phyloP scores from a whole-genome alignment of 108 stramenopile species.

The Schizochytrium sp. region DNA sequence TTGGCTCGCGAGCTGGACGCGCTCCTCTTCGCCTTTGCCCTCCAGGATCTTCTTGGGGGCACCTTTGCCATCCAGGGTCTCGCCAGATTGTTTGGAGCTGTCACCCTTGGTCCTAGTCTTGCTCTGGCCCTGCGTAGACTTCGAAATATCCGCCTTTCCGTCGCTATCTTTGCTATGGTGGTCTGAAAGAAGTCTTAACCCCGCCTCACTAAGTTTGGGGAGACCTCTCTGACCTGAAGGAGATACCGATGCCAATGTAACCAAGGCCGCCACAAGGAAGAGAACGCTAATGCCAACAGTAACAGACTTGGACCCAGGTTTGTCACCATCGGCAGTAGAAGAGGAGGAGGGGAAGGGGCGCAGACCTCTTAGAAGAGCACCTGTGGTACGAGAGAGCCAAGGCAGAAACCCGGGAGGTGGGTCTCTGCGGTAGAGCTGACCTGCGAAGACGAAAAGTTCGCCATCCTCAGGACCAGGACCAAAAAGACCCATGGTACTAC shows the following conservation, averaged over 20 bases:
- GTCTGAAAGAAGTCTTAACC: not conserved
- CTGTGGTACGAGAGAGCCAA: not conserved
- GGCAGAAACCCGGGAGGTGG: not conserved
- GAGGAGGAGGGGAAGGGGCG: not conserved
- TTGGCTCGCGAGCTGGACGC: not conserved
- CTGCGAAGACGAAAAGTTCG: conserved; percentile 55
- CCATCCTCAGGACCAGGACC: not conserved
- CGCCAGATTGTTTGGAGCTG: not conserved
- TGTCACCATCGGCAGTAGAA: not conserved
- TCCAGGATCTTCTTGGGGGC: not conserved
- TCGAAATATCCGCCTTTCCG: not conserved
- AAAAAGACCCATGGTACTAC: too few species aligned
- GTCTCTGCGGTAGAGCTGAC: conserved; percentile 50
- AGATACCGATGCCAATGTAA: not conserved
- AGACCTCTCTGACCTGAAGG: not conserved
- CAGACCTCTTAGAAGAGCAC: not conserved
- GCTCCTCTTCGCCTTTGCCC: conserved; percentile 51
- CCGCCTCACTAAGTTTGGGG: not conserved
- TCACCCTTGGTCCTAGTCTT: not conserved
- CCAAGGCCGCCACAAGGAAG: not conserved
- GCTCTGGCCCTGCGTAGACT: not conserved
- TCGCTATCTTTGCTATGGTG: not conserved
- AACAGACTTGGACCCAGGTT: not conserved
- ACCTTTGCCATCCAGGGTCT: not conserved
- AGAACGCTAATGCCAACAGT: conserved; percentile 16